phyloP scores from a whole-genome alignment of 805 yeast species.

The Jamesozyma piceae region DNA sequence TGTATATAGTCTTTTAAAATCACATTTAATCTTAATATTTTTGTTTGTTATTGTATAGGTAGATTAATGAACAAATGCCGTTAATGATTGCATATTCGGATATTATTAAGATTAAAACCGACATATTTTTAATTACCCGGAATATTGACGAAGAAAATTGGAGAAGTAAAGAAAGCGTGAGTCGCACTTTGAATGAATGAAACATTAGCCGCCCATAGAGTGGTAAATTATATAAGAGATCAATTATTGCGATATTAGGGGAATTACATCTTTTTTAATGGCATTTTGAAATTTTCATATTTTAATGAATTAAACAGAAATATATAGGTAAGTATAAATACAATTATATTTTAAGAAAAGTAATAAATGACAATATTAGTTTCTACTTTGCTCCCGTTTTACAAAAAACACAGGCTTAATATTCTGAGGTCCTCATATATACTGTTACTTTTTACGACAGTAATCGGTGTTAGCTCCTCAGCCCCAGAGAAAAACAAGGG shows the following conservation, averaged over 20 bases:
- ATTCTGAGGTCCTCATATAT: constrained; percentile 25
- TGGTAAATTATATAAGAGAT: not conserved
- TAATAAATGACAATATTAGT: not conserved
- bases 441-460: constrained; percentile 18
- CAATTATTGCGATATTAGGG: too few relatives aligned
- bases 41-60: too few relatives aligned
- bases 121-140: too few relatives aligned
- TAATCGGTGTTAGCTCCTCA: constrained; percentile 9
- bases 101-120: too few relatives aligned
- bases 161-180: not conserved
- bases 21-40: not conserved
- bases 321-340: too few relatives aligned
- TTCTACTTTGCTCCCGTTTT: constrained; percentile 11
- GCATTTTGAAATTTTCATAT: too few relatives aligned
- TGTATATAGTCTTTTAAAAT: not conserved
- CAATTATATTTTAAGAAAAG: too few relatives aligned
- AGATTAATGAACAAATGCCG: too few relatives aligned
- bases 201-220: not conserved
- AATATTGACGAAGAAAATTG: not conserved
- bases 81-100: too few relatives aligned
- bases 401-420: constrained; percentile 21
- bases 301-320: too few relatives aligned
- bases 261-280: too few relatives aligned
- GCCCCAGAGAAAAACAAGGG: not conserved
- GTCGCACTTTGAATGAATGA: not conserved